Conservation (phyloP, 345 rosid species). For the Populus ilicifolia region DNA sequence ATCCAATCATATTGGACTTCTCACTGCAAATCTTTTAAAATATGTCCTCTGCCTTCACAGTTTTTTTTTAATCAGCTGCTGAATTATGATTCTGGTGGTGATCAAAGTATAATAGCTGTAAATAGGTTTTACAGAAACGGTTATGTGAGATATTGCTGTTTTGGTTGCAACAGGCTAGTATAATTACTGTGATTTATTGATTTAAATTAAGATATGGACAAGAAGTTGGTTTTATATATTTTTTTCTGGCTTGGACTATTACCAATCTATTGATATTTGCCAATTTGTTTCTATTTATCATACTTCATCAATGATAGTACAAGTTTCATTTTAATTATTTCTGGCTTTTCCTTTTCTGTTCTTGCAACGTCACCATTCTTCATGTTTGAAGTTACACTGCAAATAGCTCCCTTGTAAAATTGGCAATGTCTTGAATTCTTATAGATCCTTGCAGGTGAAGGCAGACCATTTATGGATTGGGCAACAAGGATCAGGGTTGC, state of each 20-base stretch:
- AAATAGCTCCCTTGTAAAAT: not conserved
- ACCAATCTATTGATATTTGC: not conserved
- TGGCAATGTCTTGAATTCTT: conserved; percentile 1
- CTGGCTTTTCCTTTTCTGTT: not conserved
- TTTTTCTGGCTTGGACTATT: not conserved
- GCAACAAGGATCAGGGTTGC: conserved; percentile 72
- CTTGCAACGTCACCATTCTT: not conserved
- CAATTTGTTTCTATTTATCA: not conserved
- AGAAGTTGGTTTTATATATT: not conserved
- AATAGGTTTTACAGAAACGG: not conserved
- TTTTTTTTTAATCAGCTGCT: not conserved
- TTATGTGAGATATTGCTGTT: not conserved
- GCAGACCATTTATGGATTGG: conserved; percentile 85
- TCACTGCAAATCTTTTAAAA: not conserved
- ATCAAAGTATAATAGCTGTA: not conserved
- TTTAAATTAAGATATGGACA: not conserved
- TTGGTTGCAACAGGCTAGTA: not conserved
- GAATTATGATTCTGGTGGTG: not conserved
- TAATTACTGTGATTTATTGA: not conserved
- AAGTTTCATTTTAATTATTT: not conserved
- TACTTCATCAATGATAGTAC: not conserved
- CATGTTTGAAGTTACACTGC: not conserved
- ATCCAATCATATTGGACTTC: not conserved
- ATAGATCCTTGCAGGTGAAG: conserved; percentile 46
- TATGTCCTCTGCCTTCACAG: not conserved